A percentile compares a stretch with the other conserved stretches of the same genome.
Conservation (phyloP, 164 flowering plant species). For the Aristolochia californica region DNA sequence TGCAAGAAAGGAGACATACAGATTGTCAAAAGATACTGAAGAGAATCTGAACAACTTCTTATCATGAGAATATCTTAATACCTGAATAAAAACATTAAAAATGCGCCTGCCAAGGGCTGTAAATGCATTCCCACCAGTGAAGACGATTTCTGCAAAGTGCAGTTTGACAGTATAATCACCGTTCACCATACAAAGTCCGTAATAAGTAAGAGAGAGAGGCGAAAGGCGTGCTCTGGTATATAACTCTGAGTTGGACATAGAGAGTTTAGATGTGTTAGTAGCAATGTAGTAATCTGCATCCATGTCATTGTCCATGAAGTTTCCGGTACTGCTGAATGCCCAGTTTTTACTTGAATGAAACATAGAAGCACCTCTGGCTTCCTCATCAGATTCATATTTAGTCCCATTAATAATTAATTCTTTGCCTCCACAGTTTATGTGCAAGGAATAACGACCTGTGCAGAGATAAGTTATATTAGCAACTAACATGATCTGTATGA, state of each 20-base stretch:
- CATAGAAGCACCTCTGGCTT: slow-evolving; percentile 61
- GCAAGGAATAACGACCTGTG: slow-evolving; percentile 42
- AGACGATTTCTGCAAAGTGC: slow-evolving; percentile 73
- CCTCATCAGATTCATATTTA: slow-evolving; percentile 49
- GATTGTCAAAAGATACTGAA: not conserved
- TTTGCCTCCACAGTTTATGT: slow-evolving; percentile 72
- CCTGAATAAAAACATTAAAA: slow-evolving; percentile 73
- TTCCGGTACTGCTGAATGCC: slow-evolving; percentile 87
- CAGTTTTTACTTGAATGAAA: slow-evolving; percentile 36
- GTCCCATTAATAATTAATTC: slow-evolving; percentile 15
- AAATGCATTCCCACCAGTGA: slow-evolving; percentile 38
- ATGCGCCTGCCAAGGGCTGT: slow-evolving; percentile 58
- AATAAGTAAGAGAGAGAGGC: slow-evolving; percentile 68
- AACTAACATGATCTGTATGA: too few relatives aligned
- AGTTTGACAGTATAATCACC: slow-evolving; percentile 75
- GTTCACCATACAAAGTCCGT: slow-evolving; percentile 63
- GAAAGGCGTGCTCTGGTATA: slow-evolving; percentile 57
- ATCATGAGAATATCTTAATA: slow-evolving; percentile 1
- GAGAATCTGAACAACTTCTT: not conserved
- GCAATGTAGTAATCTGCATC: slow-evolving; percentile 37
- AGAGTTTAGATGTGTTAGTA: slow-evolving; percentile 34
- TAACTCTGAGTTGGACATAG: slow-evolving; percentile 21
- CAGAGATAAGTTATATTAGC: not conserved
- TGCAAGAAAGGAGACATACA: slow-evolving; percentile 10
- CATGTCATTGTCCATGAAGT: slow-evolving; percentile 55